Conservation (phyloP, 805 yeast genomes). For the Isabelozyma rhagii region DNA sequence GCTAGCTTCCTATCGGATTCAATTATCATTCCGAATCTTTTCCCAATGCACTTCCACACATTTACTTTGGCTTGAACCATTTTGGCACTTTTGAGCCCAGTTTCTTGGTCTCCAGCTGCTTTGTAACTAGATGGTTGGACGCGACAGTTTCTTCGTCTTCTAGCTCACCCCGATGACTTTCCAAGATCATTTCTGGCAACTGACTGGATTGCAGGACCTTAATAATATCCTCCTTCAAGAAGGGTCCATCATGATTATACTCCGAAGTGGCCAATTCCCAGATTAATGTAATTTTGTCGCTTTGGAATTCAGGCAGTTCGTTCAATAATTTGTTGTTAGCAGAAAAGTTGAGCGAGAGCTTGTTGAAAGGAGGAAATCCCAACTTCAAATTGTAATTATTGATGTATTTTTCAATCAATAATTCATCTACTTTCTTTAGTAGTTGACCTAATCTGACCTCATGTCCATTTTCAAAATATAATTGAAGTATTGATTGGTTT, state of each 20-base stretch:
- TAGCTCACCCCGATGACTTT: constrained; percentile 26
- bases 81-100: constrained; percentile 14
- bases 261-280: constrained; percentile 22
- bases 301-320: constrained; percentile 27
- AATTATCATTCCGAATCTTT: no score
- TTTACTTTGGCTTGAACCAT: constrained; percentile 19
- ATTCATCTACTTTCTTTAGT: constrained; percentile 32
- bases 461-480: constrained; percentile 24
- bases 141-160: constrained; percentile 20
- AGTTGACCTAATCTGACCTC: constrained; percentile 32
- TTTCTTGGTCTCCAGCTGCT: neutral
- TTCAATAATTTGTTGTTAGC: constrained; percentile 22
- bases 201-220: constrained; percentile 21
- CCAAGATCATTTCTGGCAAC: constrained; percentile 35
- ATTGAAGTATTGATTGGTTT: constrained; percentile 32
- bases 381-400: constrained; percentile 29
- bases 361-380: constrained; percentile 38
- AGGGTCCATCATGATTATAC: constrained; percentile 20
- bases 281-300: constrained; percentile 29
- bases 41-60: no score
- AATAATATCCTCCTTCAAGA: constrained; percentile 13
- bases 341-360: constrained; percentile 22
- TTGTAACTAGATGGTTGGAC: neutral
- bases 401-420: constrained; percentile 22
- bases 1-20: no score